These are phyloP conservation scores for Bryoerythrophyllum caledonicum DNA, from an alignment of 225 moss, liverwort and hornwort species.

Conservation along the genomic window DNA sequence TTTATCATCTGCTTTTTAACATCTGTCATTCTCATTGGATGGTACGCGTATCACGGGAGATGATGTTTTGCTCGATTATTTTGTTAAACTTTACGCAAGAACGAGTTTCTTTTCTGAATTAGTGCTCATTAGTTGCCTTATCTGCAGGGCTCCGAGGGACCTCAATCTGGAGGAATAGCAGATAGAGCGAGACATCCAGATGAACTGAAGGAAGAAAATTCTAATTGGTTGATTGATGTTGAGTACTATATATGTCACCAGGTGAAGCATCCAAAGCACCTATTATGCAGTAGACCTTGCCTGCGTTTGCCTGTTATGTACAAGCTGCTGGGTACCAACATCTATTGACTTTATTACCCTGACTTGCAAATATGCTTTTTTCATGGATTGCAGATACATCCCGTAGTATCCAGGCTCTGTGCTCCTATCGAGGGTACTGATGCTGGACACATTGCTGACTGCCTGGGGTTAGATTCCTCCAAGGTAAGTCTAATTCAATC, in stretches of 20 bases:
- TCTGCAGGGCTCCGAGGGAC: conserved; percentile 63
- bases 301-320: conserved; percentile 4
- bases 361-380: not conserved
- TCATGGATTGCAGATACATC: conserved; percentile 74
- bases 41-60: not conserved
- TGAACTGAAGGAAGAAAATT: conserved; percentile 80
- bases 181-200: conserved; percentile 99
- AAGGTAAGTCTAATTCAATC: conserved; percentile 49
- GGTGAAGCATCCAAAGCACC: conserved; percentile 42
- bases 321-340: not conserved
- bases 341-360: not conserved
- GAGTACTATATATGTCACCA: conserved; percentile 97
- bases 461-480: conserved; percentile 82
- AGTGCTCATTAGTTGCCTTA: conserved; percentile 17
- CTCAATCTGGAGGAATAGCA: conserved; percentile 62
- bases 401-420: conserved; percentile 91
- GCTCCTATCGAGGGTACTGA: conserved; percentile 98
- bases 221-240: conserved; percentile 78
- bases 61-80: not conserved
- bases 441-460: conserved; percentile 87
- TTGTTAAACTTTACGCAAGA: not conserved
- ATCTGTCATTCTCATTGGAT: not conserved
- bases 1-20: not conserved
- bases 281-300: not conserved
- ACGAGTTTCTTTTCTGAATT: not conserved